Evolutionary conservation across 148 eudicot species (phyloP).

Genomic region (Oxyria digyna): DNA sequence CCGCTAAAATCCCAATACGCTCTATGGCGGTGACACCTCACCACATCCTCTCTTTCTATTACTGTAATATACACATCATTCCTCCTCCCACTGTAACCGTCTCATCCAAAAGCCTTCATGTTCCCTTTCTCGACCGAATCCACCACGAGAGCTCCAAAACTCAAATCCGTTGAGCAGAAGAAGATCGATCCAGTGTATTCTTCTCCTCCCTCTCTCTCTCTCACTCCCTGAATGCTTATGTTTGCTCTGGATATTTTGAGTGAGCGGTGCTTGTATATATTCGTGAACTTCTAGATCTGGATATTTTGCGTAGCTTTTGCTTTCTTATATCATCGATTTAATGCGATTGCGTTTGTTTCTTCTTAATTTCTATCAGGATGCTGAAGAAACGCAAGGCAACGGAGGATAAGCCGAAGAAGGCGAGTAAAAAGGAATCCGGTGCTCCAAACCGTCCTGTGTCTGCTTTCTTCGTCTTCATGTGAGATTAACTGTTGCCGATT

Average conservation of each 20-base stretch:
- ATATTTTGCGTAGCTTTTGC: not conserved
- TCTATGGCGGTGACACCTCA: not conserved
- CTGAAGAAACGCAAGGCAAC: not conserved
- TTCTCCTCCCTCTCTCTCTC: not conserved
- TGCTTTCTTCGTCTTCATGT: not conserved
- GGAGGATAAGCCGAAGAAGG: not conserved
- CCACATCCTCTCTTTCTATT: not conserved
- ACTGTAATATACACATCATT: not conserved
- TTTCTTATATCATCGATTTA: not conserved
- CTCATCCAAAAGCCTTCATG: not conserved
- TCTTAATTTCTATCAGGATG: not conserved
- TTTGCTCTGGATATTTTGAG: no score
- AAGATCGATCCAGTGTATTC: not conserved
- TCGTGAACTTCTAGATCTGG: not conserved
- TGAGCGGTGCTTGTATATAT: not conserved
- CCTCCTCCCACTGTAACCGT: not conserved
- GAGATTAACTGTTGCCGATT: not conserved
- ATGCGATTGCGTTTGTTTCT: not conserved
- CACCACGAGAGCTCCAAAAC: not conserved
- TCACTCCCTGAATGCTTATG: not conserved
- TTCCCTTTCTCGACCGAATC: not conserved
- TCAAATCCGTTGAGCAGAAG: not conserved
- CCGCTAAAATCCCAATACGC: not conserved
- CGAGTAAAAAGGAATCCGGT: not conserved
- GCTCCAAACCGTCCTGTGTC: not conserved